phyloP scores from a whole-genome alignment of 2,329 filamentous ascomycete species.

The Exophiala calicioides region DNA sequence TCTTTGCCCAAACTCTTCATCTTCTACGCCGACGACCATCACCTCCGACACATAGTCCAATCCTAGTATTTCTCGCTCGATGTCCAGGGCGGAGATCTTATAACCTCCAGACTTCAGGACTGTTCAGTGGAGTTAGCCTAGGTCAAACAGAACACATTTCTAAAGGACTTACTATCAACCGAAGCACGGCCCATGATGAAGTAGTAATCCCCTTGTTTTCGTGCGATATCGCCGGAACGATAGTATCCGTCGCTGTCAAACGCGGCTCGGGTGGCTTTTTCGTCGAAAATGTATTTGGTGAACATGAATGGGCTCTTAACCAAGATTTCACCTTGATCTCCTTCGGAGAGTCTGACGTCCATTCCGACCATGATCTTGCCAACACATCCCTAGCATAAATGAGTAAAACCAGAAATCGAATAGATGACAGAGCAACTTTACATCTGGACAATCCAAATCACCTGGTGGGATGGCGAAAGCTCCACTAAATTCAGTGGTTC shows the following conservation, averaged over 20 bases:
- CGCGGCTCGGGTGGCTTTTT: conserved; percentile 31
- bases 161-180: too few relatives aligned
- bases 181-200: conserved; percentile 51
- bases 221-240: conserved; percentile 41
- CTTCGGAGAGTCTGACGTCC: conserved; percentile 43
- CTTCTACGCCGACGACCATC: conserved; percentile 50
- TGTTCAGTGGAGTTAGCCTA: too few relatives aligned
- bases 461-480: too few relatives aligned
- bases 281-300: conserved; percentile 26
- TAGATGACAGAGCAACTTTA: too few relatives aligned
- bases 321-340: conserved; percentile 51
- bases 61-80: conserved; percentile 49
- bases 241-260: conserved; percentile 40
- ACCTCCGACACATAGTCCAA: conserved; percentile 50
- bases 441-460: too few relatives aligned
- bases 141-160: too few relatives aligned
- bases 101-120: conserved; percentile 55
- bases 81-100: conserved; percentile 51
- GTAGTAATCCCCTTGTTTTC: conserved; percentile 37
- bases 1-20: conserved; percentile 52
- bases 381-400: conserved; percentile 27
- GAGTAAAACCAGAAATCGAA: too few relatives aligned
- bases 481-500: conserved; percentile 38
- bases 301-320: conserved; percentile 44
- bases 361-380: conserved; percentile 41